phyloP scores from a whole-genome alignment of 2,329 filamentous ascomycete genomes.

The Ophiostoma quercus region DNA sequence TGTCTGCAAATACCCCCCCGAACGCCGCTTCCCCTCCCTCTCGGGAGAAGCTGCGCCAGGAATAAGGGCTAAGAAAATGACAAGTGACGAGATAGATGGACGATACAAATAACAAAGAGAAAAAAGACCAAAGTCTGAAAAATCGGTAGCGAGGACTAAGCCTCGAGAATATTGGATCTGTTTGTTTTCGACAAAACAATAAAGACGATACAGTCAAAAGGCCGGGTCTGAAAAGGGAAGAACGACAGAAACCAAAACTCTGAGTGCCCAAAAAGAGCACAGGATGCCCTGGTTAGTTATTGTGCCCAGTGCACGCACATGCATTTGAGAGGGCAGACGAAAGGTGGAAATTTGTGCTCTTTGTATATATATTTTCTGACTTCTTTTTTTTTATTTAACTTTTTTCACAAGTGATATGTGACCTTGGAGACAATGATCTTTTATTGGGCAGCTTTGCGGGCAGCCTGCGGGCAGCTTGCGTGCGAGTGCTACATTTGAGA shows the following conservation, averaged over 20 bases:
- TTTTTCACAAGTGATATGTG: neutral
- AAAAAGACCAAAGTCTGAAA: neutral
- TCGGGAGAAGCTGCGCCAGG: neutral
- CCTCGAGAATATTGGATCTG: neutral
- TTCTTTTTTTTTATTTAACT: neutral
- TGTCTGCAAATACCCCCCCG: neutral
- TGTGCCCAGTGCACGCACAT: neutral
- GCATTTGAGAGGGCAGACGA: neutral
- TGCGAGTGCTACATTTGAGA: neutral
- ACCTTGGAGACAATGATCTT: neutral
- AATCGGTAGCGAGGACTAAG: neutral
- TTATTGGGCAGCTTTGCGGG: slow-evolving; percentile 1
- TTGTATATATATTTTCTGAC: neutral
- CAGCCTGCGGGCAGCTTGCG: neutral
- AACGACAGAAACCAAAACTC: neutral
- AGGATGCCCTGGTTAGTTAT: neutral
- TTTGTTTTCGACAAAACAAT: neutral
- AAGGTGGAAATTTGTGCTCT: neutral
- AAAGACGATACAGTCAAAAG: neutral
- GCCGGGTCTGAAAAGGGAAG: neutral
- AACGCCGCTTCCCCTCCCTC: neutral
- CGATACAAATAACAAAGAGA: neutral
- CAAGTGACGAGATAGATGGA: neutral
- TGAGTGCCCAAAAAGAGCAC: neutral
- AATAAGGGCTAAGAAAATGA: neutral